Evolutionary conservation across 257 asterid species (phyloP).

Genomic region (Craterostigma plantagineum): DNA sequence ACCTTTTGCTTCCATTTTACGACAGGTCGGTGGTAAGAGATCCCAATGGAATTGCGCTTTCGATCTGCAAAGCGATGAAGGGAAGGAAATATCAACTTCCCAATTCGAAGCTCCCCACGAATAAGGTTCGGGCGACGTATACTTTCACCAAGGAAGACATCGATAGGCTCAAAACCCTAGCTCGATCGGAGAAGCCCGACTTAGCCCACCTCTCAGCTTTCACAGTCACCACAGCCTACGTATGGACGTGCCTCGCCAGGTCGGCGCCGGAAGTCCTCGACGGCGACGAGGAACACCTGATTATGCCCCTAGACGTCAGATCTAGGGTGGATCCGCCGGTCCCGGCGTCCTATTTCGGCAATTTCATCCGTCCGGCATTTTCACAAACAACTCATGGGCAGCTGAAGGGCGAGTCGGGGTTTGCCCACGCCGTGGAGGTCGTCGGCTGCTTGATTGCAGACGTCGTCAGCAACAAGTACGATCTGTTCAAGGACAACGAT

Average conservation of each 20-base stretch:
- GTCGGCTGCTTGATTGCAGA: conserved; percentile 13
- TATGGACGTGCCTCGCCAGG: conserved; percentile 27
- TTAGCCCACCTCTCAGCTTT: conserved; percentile 15
- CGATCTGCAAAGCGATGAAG: conserved; percentile 10
- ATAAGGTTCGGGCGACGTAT: conserved; percentile 8
- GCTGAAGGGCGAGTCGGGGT: conserved; percentile 15
- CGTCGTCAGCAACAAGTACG: conserved; percentile 11
- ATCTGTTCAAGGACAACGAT: conserved; percentile 11
- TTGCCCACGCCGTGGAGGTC: conserved; percentile 13
- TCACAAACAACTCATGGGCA: conserved; percentile 8
- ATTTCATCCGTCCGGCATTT: conserved; percentile 11
- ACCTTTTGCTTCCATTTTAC: background rate
- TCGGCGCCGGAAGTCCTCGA: conserved; percentile 10
- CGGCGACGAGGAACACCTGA: conserved; percentile 18
- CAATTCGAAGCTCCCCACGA: conserved; percentile 3
- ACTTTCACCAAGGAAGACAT: no score
- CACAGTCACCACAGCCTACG: conserved; percentile 21
- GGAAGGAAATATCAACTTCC: conserved; percentile 6
- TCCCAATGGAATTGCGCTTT: conserved; percentile 2
- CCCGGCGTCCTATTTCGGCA: conserved; percentile 25
- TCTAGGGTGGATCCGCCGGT: conserved; percentile 19
- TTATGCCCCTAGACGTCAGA: conserved; percentile 20
- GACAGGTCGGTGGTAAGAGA: background rate
- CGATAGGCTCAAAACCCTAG: no score
- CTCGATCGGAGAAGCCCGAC: no score